phyloP scores from a whole-genome alignment of 2,329 filamentous ascomycete species.

The Verticillium albo-atrum region DNA sequence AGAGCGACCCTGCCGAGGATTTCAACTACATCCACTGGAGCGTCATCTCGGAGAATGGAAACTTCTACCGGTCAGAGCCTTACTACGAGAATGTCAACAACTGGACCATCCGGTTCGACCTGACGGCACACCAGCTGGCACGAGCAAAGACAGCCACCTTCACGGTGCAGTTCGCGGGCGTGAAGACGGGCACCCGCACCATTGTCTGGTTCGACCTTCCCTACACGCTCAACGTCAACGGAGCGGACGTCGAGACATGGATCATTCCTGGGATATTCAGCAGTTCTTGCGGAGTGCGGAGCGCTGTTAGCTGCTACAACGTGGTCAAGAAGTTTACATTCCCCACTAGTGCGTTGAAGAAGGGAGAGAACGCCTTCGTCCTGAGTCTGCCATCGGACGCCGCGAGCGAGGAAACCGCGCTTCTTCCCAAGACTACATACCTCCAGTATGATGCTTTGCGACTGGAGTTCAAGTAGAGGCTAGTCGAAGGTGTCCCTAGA shows the following conservation, averaged over 20 bases:
- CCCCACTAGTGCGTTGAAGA: conserved; percentile 38
- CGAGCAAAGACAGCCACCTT: conserved; percentile 46
- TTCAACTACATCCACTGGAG: conserved; percentile 64
- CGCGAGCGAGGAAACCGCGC: conserved; percentile 54
- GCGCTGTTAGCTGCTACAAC: conserved; percentile 58
- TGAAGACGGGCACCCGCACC: conserved; percentile 31
- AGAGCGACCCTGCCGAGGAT: conserved; percentile 40
- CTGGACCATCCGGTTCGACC: conserved; percentile 52
- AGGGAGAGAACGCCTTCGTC: conserved; percentile 50
- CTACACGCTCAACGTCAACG: conserved; percentile 36
- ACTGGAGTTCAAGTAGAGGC: conserved; percentile 33
- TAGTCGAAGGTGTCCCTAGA: too few relatives aligned
- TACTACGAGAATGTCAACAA: conserved; percentile 48
- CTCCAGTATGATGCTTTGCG: conserved; percentile 63
- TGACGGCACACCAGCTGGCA: conserved; percentile 33
- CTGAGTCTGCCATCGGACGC: conserved; percentile 56
- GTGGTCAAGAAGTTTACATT: conserved; percentile 56
- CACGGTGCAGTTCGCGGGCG: conserved; percentile 58
- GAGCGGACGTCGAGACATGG: conserved; percentile 43
- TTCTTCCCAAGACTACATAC: conserved; percentile 51
- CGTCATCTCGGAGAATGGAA: conserved; percentile 52
- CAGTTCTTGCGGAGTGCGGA: conserved; percentile 56
- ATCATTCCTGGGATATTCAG: conserved; percentile 42
- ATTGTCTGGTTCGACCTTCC: conserved; percentile 32
- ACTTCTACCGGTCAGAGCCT: conserved; percentile 35